Percentiles rank a stretch among this genome's conserved stretches.
phyloP scores from a whole-genome alignment of 192 early-diverging fungal species.

The Umbelopsis vinacea region DNA sequence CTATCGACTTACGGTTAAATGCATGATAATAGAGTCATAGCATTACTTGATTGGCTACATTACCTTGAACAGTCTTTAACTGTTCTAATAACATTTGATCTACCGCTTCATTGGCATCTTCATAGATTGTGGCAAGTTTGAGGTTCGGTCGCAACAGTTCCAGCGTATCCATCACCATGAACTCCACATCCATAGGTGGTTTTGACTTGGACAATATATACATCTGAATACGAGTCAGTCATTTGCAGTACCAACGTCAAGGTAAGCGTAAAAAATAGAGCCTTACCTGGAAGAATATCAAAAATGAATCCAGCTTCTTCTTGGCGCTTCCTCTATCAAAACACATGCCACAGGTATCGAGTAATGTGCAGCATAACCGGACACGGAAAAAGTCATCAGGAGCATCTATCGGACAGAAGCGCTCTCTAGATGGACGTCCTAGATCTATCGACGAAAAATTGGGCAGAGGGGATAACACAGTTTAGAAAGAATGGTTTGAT shows the following conservation, averaged over 20 bases:
- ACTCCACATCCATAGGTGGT: constrained; percentile 88
- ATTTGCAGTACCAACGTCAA: too few species aligned
- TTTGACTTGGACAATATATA: constrained; percentile 85
- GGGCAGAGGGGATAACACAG: too few species aligned
- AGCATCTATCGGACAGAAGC: constrained; percentile 71
- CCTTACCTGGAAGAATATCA: constrained; percentile 79
- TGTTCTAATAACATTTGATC: constrained; percentile 60
- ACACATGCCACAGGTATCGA: constrained; percentile 87
- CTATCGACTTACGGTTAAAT: not conserved
- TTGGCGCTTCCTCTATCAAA: constrained; percentile 72
- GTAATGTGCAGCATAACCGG: constrained; percentile 81
- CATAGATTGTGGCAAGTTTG: constrained; percentile 66
- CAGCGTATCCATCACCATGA: constrained; percentile 80
- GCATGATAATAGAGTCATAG: constrained; percentile 2
- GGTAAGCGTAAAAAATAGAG: not conserved
- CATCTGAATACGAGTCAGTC: constrained; percentile 53
- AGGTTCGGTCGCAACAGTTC: constrained; percentile 72
- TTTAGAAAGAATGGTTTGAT: too few species aligned
- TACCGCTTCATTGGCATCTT: constrained; percentile 78
- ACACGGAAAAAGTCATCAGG: constrained; percentile 92
- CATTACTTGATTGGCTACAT: not conserved
- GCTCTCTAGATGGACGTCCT: constrained; percentile 56
- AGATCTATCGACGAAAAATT: constrained; percentile 43
- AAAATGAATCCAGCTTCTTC: constrained; percentile 73
- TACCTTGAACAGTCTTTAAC: constrained; percentile 52